These are phyloP conservation scores for Avena insularis DNA, from an alignment of 176 grass and related monocot genomes.

Conservation along the genomic window DNA sequence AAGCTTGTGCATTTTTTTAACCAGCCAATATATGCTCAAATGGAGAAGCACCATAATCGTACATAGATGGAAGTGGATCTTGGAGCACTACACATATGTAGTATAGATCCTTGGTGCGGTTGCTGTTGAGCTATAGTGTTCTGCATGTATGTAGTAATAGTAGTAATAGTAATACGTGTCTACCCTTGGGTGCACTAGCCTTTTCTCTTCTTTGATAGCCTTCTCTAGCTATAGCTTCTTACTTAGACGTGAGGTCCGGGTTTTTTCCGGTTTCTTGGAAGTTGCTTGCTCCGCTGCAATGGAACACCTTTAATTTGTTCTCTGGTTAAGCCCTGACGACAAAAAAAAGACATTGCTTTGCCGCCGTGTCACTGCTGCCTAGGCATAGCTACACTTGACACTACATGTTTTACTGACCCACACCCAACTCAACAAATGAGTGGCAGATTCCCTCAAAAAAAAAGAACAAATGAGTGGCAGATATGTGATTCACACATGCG, in stretches of 20 bases:
- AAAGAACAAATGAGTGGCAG: too few relatives aligned
- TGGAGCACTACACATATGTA: not conserved
- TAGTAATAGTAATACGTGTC: not conserved
- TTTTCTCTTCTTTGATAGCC: not conserved
- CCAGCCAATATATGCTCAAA: too few relatives aligned
- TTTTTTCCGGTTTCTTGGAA: slow-evolving; percentile 27
- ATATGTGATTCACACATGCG: too few relatives aligned
- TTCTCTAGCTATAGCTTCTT: not conserved
- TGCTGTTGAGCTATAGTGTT: slow-evolving; percentile 12
- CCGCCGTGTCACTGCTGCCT: not conserved
- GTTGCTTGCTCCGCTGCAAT: slow-evolving; percentile 33
- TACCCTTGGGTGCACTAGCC: not conserved
- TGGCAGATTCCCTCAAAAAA: too few relatives aligned
- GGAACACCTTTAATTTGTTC: slow-evolving; percentile 20
- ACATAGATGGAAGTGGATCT: not conserved
- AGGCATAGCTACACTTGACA: not conserved
- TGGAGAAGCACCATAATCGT: not conserved
- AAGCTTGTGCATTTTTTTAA: too few relatives aligned
- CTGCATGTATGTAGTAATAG: not conserved
- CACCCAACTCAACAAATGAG: not conserved
- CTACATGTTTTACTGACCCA: not conserved
- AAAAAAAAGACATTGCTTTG: slow-evolving; percentile 21
- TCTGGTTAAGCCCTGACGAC: slow-evolving; percentile 20
- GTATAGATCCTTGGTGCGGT: not conserved
- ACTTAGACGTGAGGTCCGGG: slow-evolving; percentile 4